These are phyloP conservation scores for Pestalotiopsis fici DNA, from an alignment of 2,329 filamentous ascomycete species.

Conservation along the genomic window DNA sequence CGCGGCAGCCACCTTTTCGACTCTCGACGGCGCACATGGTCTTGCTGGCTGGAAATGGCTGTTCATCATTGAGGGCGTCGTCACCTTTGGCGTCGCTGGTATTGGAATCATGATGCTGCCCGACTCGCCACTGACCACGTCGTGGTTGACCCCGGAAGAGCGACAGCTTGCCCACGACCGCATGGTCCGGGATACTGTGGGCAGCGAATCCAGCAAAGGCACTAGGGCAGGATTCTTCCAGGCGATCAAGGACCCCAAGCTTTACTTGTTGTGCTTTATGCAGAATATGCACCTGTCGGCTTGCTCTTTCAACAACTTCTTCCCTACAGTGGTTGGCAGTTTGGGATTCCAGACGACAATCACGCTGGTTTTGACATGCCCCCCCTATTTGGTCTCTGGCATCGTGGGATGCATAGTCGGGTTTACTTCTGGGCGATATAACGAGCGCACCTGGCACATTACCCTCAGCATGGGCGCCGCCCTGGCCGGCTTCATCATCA, in stretches of 20 bases:
- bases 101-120: conserved; percentile 36
- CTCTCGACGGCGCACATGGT: conserved; percentile 32
- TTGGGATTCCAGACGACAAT: conserved; percentile 43
- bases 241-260: conserved; percentile 39
- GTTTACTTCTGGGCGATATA: conserved; percentile 47
- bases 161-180: conserved; percentile 41
- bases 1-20: conserved; percentile 36
- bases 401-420: conserved; percentile 2
- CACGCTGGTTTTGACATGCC: conserved; percentile 48
- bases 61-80: conserved; percentile 17
- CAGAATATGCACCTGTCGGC: conserved; percentile 40
- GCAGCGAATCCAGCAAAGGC: conserved; percentile 31
- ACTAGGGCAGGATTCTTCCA: conserved; percentile 41
- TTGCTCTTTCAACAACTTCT: conserved; percentile 27
- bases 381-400: conserved; percentile 38
- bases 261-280: conserved; percentile 45
- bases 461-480: conserved; percentile 41
- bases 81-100: conserved; percentile 23
- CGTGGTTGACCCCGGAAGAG: conserved; percentile 44
- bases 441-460: conserved; percentile 51
- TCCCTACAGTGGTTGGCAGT: conserved; percentile 38
- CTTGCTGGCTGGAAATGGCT: conserved; percentile 39
- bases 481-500: conserved; percentile 41
- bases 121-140: conserved; percentile 36
- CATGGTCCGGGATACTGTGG: conserved; percentile 30